A percentile compares a stretch with the other conserved stretches of the same genome.
Evolutionary conservation across 306 rosid species (phyloP).

Genomic region (Rosa chinensis): DNA sequence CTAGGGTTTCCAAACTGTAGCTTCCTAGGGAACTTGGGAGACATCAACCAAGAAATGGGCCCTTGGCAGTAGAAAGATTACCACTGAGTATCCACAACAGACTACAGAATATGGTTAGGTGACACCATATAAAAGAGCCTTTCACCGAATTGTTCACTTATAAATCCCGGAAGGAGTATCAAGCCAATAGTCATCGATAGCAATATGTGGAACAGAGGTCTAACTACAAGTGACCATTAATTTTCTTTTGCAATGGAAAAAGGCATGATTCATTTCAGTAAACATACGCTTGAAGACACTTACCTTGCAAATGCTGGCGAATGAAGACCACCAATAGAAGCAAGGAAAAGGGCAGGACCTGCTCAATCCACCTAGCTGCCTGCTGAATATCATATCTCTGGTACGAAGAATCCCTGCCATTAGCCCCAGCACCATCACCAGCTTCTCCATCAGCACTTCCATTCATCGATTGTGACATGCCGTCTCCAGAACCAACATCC

Average conservation of each 20-base stretch:
- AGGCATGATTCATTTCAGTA: neutral
- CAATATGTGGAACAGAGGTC: neutral
- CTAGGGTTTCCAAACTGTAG: neutral
- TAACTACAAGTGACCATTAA: neutral
- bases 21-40: neutral
- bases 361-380: slow-evolving; percentile 97
- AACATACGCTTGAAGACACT: neutral
- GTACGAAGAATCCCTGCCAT: slow-evolving; percentile 90
- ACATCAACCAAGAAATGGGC: neutral
- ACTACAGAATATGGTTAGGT: neutral
- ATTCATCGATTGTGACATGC: slow-evolving; percentile 40
- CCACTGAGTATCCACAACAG: neutral
- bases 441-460: slow-evolving; percentile 46
- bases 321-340: slow-evolving; percentile 96
- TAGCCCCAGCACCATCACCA: slow-evolving; percentile 49
- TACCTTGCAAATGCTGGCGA: slow-evolving; percentile 98
- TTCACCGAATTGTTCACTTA: neutral
- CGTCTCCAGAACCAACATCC: slow-evolving; percentile 47
- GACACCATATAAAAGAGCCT: neutral
- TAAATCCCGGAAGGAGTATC: neutral
- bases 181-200: neutral
- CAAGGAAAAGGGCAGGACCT: slow-evolving; percentile 85
- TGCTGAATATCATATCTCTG: slow-evolving; percentile 98
- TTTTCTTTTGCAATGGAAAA: neutral
- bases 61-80: neutral